Base-by-base conservation (phyloP, 2,329 filamentous ascomycete species). In the Scedosporium apiospermum region DNA sequence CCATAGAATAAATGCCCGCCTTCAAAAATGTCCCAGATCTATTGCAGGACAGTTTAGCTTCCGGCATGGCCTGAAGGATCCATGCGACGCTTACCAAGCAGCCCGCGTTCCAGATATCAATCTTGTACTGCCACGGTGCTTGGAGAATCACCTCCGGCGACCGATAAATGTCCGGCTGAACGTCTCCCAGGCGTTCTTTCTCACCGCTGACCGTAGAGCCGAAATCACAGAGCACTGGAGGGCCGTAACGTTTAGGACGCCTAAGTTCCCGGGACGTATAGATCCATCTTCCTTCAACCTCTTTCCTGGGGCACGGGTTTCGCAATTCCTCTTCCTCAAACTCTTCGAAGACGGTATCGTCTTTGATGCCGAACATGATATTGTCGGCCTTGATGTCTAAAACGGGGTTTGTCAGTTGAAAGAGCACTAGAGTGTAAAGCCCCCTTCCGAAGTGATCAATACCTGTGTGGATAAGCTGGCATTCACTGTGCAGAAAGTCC, bases 71-170 rank as follows among this genome's bases (percentile, higher is more conserved):
- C 3, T 23, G 23, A 23, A 23, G 23, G 3, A 23, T 23, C 3
- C 23, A 23, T 23, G 7, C 27, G 55, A 57, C 46, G 34, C 74
- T 71, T 71, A 81, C 78, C 80, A 82, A 75, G 62, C 76, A 78
- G 6, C 79, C 80, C 3, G 74, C 72, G 62, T 79, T 81, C 80
- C 80, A 84, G 60, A 84, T 78, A 68, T 84, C 80, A 16, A 80
- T 71, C 18, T 73, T 71, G 60, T 76, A 79, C 0, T 70, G 70
- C 80, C 80, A 83, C 1, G 75, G 73, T 3, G 66, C 70, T 66
- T 73, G 66, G 0, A 83, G 63, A 4, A 82, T 80, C 6, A 82
- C 78, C 64, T 84, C 76, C 0, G 76, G 76, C 1, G 74, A 70
- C 53, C 77, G 66, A 66, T 79, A 79, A 6, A 75, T 64, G 10